Evolutionary conservation across 1,139 yeast genomes (phyloP), one percentile per base, ranked within the genome.

Genomic region (Geotrichum reessii): DNA sequence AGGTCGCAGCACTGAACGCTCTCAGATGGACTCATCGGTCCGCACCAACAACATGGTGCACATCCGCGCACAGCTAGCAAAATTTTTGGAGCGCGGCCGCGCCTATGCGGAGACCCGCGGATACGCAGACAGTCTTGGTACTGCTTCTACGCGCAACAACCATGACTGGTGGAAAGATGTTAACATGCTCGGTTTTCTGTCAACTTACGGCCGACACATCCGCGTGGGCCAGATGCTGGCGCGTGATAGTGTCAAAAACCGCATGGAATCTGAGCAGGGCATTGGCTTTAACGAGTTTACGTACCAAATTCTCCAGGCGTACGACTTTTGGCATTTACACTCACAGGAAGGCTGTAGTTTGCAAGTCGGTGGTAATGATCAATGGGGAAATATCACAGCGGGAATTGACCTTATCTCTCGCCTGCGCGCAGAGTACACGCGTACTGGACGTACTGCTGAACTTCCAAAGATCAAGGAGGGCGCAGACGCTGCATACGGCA

Each of bases 331-430:
- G 81, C 91, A 92, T 68, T 75, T 95, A 63, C 84, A 83, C 74
- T 78, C 79, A 51, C 71, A 80, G 17, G 75, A 82, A 47, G 74
- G 77, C 2, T 95, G 93, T 50, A 77, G 80, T 54, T 73, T 91
- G 42, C 97, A 93, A 73, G 83, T 95, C 27, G 99, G 99, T 17
- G 99, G 99, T 8, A 91, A 87, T 69, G 99, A 93, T 70, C 99
- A 93, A 73, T 93, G 97, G 93, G 99, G 99, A 1, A 93, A 93
- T 67, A 95, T 95, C 63, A 90, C 96, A 5, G 98, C 98, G 0
- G 99, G 99, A 0, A 82, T 89, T 54, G 99, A 93, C 68, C 77
- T 95, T 61, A 90, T 93, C 50, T 78, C 86, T 0, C 76, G 97
- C 63, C 72, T 89, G 57, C 54, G 59, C 14, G 21, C 54, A 8